Evolutionary conservation across 2,329 filamentous ascomycete genomes (phyloP), one percentile per base, ranked within the genome.

Genomic region (Trichophyton equinum): DNA sequence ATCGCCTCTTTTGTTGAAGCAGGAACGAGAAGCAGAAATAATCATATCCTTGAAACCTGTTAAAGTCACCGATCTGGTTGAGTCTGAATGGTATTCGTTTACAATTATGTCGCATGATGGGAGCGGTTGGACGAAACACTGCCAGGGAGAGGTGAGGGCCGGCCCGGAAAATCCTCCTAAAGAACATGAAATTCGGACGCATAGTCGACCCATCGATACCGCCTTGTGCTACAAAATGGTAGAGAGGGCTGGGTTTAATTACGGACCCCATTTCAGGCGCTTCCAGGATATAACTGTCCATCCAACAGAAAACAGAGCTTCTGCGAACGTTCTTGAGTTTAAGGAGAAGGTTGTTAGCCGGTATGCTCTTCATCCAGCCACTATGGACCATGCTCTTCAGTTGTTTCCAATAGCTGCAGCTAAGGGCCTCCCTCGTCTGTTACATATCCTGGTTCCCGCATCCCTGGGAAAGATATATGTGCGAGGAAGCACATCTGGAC

Each of bases 61-160:
- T 11, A 30, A 38, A n/a, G 15, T 55, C 15, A 55, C 51, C 4
- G 33, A 30, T 55, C 13, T 38, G 1, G 27, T 55, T 38, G 33
- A 55, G 5, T 33, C 27, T 8, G 25, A 30, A n/a, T 55, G 51
- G 51, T 55, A 38, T n/a, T 30, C 25, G 6, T 55, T 55, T 7
- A 68, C 73, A 8, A 59, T 55, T 1, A 68, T 68, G 8, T 61
- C 66, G 8, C 62, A 62, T 38, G 67, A 67, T 4, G 60, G 60
- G 1, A 49, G 22, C 9, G 57, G 4, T 1, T 70, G 66, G 65
- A 65, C 49, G 15, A 69, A 69, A 46, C 68, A 71, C 46, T 69
- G 69, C 56, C 13, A 46, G 42, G 66, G 70, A 2, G 46, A 69
- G 20, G 51, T 55, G 18, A 47, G 18, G 18, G 44, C 44, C 25